Conservation (phyloP, 2,329 filamentous ascomycete species). For the Fusarium chlamydosporum region DNA sequence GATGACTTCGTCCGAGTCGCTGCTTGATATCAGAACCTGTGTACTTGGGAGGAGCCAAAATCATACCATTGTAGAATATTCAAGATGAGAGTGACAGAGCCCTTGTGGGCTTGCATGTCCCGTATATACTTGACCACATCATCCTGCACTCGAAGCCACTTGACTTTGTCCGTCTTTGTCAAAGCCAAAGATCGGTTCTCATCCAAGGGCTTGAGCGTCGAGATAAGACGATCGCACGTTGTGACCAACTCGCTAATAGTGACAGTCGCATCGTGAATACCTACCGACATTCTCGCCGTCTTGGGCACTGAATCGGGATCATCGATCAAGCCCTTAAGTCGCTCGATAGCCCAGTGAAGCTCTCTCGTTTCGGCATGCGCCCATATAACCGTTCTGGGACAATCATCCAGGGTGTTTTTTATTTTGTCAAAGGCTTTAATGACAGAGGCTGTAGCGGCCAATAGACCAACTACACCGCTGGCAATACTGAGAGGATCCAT, state of each 20-base stretch:
- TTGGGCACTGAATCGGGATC: conserved; percentile 27
- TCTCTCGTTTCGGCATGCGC: conserved; percentile 27
- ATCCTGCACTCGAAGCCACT: conserved; percentile 28
- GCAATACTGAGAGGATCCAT: conserved; percentile 32
- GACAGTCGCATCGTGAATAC: conserved; percentile 27
- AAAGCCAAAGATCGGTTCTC: background rate
- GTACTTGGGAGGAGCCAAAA: fast-evolving
- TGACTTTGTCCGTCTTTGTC: conserved; percentile 15
- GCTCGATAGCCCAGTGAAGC: conserved; percentile 24
- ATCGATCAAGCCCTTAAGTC: conserved; percentile 25
- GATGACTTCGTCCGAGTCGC: conserved; percentile 27
- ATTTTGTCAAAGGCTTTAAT: conserved; percentile 21
- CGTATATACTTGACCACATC: conserved; percentile 33
- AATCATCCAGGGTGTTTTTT: conserved; percentile 14
- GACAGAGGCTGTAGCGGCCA: conserved; percentile 20
- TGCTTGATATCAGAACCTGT: background rate
- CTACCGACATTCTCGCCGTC: conserved; percentile 22
- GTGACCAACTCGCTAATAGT: conserved; percentile 27
- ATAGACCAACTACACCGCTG: conserved; percentile 27
- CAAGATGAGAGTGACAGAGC: conserved; percentile 26
- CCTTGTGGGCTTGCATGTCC: conserved; percentile 28
- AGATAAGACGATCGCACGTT: conserved; percentile 19
- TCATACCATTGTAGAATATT: conserved; percentile 25
- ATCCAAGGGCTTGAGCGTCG: conserved; percentile 6
- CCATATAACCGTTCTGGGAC: conserved; percentile 21